phyloP scores from a whole-genome alignment of 1,284 basidiomycete genomes.

The Cryptococcus wingfieldii region DNA sequence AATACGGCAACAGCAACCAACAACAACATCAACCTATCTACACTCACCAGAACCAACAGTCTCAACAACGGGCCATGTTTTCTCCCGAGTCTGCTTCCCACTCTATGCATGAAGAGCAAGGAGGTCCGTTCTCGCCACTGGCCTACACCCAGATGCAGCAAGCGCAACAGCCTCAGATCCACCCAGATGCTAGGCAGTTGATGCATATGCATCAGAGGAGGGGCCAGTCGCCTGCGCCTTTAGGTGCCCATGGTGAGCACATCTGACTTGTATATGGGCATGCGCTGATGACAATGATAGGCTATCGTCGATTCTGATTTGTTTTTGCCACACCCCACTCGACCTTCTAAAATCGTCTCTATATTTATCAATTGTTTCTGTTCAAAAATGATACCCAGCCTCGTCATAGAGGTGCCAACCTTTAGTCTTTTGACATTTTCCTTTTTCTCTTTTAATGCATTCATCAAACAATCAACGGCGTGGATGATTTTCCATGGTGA shows the following conservation, averaged over 20 bases:
- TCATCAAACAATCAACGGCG: too few relatives aligned
- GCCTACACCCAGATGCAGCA: constrained; percentile 6
- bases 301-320: constrained; percentile 5
- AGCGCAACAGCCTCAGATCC: constrained; percentile 10
- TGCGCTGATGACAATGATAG: background rate
- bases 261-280: background rate
- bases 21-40: constrained; percentile 10
- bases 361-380: background rate
- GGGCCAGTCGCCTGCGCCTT: constrained; percentile 13
- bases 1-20: constrained; percentile 10
- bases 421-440: too few relatives aligned
- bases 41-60: constrained; percentile 2
- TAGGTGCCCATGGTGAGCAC: constrained; percentile 15
- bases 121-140: constrained; percentile 2
- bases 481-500: too few relatives aligned
- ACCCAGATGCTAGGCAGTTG: constrained; percentile 16
- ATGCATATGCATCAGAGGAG: constrained; percentile 18
- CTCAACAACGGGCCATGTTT: constrained; percentile 9
- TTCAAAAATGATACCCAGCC: background rate
- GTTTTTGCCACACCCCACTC: background rate
- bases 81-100: constrained; percentile 14
- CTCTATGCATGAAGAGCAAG: constrained; percentile 10
- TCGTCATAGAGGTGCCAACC: background rate
- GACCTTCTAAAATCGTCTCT: background rate
- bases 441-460: too few relatives aligned